Evolutionary conservation across 2,329 filamentous ascomycete genomes (phyloP).

Genomic region (Ceratocystis harringtonii): DNA sequence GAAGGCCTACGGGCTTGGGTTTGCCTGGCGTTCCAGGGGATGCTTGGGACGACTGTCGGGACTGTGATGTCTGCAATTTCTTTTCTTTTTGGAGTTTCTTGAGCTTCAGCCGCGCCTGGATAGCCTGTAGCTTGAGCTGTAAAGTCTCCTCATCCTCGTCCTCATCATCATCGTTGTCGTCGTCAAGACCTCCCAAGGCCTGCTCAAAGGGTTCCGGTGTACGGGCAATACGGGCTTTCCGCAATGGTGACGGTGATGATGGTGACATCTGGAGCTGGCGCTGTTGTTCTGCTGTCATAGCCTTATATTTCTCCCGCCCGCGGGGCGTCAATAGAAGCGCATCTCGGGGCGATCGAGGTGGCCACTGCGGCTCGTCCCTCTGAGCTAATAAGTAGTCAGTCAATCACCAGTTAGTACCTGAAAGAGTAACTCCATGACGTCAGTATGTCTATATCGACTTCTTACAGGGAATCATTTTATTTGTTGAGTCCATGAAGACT

Average conservation of each 20-base stretch:
- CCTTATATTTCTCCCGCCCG: conserved; percentile 55
- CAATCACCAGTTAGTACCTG: not conserved
- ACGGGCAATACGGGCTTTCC: conserved; percentile 8
- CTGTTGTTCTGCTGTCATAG: conserved; percentile 16
- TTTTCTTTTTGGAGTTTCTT: conserved; percentile 62
- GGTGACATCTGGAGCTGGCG: conserved; percentile 50
- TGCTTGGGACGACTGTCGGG: not conserved
- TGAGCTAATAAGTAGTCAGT: conserved; percentile 20
- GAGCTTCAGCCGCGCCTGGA: conserved; percentile 72
- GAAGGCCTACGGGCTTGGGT: not conserved
- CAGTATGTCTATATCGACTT: conserved; percentile 10
- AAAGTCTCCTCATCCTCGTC: conserved; percentile 75
- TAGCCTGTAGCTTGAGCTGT: conserved; percentile 70
- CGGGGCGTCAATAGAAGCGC: conserved; percentile 54
- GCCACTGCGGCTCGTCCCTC: conserved; percentile 42
- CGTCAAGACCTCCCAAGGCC: conserved; percentile 23
- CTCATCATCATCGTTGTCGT: conserved; percentile 27
- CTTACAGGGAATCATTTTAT: conserved; percentile 16
- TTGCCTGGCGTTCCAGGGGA: not conserved
- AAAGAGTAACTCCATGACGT: not conserved
- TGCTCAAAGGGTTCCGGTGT: conserved; percentile 19
- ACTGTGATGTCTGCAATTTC: conserved; percentile 2
- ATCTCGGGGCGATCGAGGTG: conserved; percentile 51
- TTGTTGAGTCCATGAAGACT: conserved; percentile 15
- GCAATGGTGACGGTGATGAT: conserved; percentile 49